Percentiles rank a stretch among this genome's conserved stretches.
Evolutionary conservation across 208 protist genomes (phyloP).

Genomic region (Trypanosoma theileri): DNA sequence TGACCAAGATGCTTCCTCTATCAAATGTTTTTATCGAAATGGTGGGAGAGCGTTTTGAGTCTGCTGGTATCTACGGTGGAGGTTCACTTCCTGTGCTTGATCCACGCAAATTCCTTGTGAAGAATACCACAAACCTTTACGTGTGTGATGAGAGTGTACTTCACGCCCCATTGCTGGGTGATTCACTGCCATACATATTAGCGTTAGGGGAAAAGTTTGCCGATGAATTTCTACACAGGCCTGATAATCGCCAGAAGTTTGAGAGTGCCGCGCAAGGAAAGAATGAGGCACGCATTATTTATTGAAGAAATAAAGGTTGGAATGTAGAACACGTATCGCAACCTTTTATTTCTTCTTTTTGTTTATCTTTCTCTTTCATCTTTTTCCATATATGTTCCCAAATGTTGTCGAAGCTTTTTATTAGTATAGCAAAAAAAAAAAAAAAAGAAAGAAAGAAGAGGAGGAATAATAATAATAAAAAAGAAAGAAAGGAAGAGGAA

Average conservation of each 20-base stretch:
- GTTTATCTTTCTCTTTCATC: background rate
- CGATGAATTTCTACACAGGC: conserved; percentile 57
- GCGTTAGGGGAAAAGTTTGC: conserved; percentile 63
- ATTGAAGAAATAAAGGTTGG: conserved; percentile 29
- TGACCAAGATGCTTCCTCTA: conserved; percentile 47
- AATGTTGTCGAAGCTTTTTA: too few relatives aligned
- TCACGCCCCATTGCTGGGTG: conserved; percentile 45
- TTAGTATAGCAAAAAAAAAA: too few relatives aligned
- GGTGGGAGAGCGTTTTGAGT: conserved; percentile 58
- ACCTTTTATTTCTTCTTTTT: conserved; percentile 5
- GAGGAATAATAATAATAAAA: background rate
- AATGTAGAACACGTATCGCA: background rate
- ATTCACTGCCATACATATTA: conserved; percentile 66
- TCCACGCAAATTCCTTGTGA: conserved; percentile 49
- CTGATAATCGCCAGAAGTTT: conserved; percentile 40
- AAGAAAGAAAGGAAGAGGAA: conserved; percentile 13
- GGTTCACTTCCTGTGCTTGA: conserved; percentile 52
- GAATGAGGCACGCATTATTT: conserved; percentile 57
- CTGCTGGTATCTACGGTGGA: conserved; percentile 69
- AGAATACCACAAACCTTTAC: conserved; percentile 64
- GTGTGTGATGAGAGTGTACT: conserved; percentile 77
- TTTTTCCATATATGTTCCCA: too few relatives aligned
- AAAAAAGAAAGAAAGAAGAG: conserved; percentile 9
- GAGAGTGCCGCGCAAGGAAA: conserved; percentile 26
- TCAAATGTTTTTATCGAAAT: conserved; percentile 46